phyloP scores from a whole-genome alignment of 306 rosid genomes.

The Quercus wislizeni region DNA sequence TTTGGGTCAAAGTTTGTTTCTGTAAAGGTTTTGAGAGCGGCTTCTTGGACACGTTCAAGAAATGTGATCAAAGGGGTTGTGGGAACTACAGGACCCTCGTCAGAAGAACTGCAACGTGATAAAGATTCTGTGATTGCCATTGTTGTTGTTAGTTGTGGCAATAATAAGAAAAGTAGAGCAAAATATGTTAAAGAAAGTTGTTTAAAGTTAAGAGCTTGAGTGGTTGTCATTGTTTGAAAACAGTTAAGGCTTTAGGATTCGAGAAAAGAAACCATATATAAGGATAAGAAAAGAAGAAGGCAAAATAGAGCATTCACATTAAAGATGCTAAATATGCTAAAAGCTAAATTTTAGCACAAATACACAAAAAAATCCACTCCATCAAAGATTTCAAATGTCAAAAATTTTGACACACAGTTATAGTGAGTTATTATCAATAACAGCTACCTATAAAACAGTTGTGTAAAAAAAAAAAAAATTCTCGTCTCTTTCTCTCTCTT shows the following conservation, averaged over 20 bases:
- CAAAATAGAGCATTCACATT: too few relatives aligned
- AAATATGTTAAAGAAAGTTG: neutral
- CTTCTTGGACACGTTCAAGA: slow-evolving; percentile 54
- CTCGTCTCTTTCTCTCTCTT: too few relatives aligned
- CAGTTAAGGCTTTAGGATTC: neutral
- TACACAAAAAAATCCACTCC: too few relatives aligned
- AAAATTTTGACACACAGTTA: too few relatives aligned
- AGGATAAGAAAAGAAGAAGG: neutral
- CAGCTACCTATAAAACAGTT: too few relatives aligned
- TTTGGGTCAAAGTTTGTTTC: slow-evolving; percentile 61
- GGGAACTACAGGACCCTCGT: slow-evolving; percentile 24
- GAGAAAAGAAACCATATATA: neutral
- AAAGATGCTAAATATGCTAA: too few relatives aligned
- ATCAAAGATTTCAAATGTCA: too few relatives aligned
- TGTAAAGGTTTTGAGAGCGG: slow-evolving; percentile 44
- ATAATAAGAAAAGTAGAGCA: neutral
- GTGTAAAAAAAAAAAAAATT: too few relatives aligned
- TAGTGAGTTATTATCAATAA: too few relatives aligned
- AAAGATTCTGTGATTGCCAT: slow-evolving; percentile 6
- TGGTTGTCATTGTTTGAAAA: neutral
- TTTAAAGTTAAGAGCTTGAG: neutral
- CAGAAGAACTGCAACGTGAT: slow-evolving; percentile 8
- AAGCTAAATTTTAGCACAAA: too few relatives aligned
- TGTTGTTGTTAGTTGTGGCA: neutral
- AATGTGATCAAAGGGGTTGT: slow-evolving; percentile 55